phyloP scores from a whole-genome alignment of 1,139 yeast genomes.

The Candida sp. region DNA sequence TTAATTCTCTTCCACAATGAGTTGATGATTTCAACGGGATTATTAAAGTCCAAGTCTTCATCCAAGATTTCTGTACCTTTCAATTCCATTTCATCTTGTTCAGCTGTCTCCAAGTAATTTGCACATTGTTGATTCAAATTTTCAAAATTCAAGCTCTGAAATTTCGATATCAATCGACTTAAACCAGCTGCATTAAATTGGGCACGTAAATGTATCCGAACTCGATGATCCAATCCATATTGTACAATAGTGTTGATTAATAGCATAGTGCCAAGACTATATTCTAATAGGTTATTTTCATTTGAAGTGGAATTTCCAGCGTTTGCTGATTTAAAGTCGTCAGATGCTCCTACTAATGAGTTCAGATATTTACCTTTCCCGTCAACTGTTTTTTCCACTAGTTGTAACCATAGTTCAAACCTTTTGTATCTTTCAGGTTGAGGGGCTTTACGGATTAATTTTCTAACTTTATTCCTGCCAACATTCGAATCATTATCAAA shows the following conservation, averaged over 20 bases:
- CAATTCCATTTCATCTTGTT: conserved; percentile 67
- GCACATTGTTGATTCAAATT: conserved; percentile 64
- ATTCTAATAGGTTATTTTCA: conserved; percentile 76
- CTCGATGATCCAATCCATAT: conserved; percentile 61
- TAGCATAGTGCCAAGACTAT: conserved; percentile 74
- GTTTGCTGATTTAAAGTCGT: conserved; percentile 61
- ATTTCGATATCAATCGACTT: conserved; percentile 55
- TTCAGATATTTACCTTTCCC: conserved; percentile 87
- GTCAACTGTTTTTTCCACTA: conserved; percentile 71
- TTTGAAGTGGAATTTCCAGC: conserved; percentile 45
- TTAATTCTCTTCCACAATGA: conserved; percentile 71
- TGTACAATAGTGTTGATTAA: conserved; percentile 71
- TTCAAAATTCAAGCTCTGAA: conserved; percentile 62
- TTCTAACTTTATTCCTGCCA: conserved; percentile 10
- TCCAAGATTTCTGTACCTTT: conserved; percentile 58
- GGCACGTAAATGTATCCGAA: conserved; percentile 73
- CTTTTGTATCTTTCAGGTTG: conserved; percentile 46
- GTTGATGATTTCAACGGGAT: conserved; percentile 70
- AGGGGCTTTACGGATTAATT: conserved; percentile 39
- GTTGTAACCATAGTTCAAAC: conserved; percentile 82
- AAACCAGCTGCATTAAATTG: conserved; percentile 79
- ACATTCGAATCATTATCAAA: conserved; percentile 16
- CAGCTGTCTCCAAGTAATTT: conserved; percentile 62
- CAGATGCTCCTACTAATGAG: conserved; percentile 89
- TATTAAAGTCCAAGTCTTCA: conserved; percentile 60